phyloP scores from a whole-genome alignment of 1,139 yeast species.

The Candida dubliniensis region DNA sequence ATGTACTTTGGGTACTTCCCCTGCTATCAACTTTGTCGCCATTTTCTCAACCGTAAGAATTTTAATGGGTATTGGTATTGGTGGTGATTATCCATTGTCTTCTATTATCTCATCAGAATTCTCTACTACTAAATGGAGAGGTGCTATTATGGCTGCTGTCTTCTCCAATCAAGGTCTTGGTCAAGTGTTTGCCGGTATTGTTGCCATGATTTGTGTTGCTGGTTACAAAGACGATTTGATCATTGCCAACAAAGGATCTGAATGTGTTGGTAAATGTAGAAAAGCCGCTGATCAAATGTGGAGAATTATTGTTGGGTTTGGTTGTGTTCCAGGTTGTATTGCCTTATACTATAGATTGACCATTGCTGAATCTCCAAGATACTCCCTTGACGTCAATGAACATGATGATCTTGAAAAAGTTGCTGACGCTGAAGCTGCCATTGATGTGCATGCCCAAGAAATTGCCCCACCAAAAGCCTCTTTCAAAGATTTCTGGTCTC shows the following conservation, averaged over 20 bases:
- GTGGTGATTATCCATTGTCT: conserved; percentile 98
- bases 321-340: conserved; percentile 81
- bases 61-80: conserved; percentile 94
- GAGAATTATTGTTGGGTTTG: conserved; percentile 86
- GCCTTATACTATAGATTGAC: conserved; percentile 89
- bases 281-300: conserved; percentile 90
- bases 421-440: conserved; percentile 53
- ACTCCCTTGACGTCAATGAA: conserved; percentile 69
- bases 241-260: conserved; percentile 48
- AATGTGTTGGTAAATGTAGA: conserved; percentile 64
- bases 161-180: conserved; percentile 94
- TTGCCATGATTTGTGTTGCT: conserved; percentile 69
- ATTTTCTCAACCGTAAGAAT: conserved; percentile 75
- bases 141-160: conserved; percentile 93
- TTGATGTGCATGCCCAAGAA: conserved; percentile 47
- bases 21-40: conserved; percentile 72
- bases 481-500: conserved; percentile 58
- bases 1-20: conserved; percentile 67
- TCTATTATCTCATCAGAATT: conserved; percentile 89
- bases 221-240: conserved; percentile 65
- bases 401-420: conserved; percentile 60
- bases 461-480: conserved; percentile 60
- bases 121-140: conserved; percentile 92
- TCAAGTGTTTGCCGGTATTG: conserved; percentile 82
- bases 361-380: conserved; percentile 92